Evolutionary conservation across 164 flowering plant genomes (phyloP).

Genomic region (Hamamelis virginiana): DNA sequence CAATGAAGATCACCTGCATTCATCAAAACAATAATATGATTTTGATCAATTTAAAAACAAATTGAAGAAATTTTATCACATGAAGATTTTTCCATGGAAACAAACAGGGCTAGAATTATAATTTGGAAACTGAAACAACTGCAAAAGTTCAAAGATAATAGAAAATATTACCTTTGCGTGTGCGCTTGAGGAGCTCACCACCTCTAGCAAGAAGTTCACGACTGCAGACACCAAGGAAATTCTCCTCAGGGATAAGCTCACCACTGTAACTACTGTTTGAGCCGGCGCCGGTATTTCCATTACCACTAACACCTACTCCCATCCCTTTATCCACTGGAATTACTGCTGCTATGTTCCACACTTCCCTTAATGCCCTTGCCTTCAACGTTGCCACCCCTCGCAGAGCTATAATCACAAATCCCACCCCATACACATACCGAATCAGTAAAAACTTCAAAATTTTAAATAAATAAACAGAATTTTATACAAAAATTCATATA

Average conservation of each 20-base stretch:
- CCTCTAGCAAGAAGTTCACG: constrained; percentile 84
- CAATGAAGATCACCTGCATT: constrained; percentile 94
- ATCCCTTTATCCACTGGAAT: constrained; percentile 79
- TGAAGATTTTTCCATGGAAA: neutral
- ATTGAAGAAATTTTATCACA: too few relatives aligned
- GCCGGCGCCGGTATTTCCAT: constrained; percentile 36
- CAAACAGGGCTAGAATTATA: neutral
- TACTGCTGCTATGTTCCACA: constrained; percentile 92
- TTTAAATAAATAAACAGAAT: too few relatives aligned
- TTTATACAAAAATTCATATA: neutral
- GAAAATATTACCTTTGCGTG: constrained; percentile 65
- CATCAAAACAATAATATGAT: neutral
- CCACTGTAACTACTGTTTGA: constrained; percentile 67
- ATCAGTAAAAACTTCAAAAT: neutral
- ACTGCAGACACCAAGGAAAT: constrained; percentile 76
- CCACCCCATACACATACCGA: neutral
- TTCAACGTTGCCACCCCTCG: constrained; percentile 94
- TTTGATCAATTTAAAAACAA: neutral
- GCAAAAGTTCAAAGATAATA: neutral
- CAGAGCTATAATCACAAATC: constrained; percentile 48
- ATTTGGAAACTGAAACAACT: neutral
- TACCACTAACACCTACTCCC: constrained; percentile 32
- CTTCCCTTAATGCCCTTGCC: constrained; percentile 93
- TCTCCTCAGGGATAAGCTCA: constrained; percentile 74
- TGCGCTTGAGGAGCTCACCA: constrained; percentile 87